Percentiles rank a stretch among this genome's conserved stretches.
phyloP scores from a whole-genome alignment of 2,329 filamentous ascomycete genomes.

The Trichoderma hamatum region DNA sequence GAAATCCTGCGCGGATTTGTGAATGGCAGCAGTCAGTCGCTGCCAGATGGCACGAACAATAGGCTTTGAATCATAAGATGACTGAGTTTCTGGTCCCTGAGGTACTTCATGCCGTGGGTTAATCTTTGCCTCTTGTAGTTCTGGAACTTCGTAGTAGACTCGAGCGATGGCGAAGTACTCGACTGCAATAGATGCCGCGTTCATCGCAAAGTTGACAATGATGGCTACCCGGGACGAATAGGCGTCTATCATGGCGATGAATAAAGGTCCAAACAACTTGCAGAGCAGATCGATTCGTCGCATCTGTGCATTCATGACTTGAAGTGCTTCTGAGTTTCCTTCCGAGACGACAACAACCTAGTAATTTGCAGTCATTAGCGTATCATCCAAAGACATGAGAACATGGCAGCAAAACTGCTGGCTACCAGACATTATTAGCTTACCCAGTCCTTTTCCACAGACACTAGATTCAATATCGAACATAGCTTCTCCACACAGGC shows the following conservation, averaged over 20 bases:
- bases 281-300: constrained; percentile 64
- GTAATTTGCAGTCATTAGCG: neutral
- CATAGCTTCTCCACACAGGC: constrained; percentile 71
- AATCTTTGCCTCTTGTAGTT: constrained; percentile 34
- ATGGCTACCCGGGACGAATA: constrained; percentile 54
- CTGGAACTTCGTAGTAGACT: constrained; percentile 36
- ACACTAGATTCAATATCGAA: constrained; percentile 65
- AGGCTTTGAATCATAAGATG: neutral
- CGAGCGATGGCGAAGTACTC: constrained; percentile 57
- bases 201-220: constrained; percentile 53
- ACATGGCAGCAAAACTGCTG: neutral
- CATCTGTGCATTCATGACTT: constrained; percentile 59
- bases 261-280: constrained; percentile 60
- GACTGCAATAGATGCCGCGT: constrained; percentile 49
- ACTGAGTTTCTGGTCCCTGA: neutral
- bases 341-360: constrained; percentile 39
- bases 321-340: constrained; percentile 14
- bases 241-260: constrained; percentile 56
- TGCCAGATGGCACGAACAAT: neutral
- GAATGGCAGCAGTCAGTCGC: neutral
- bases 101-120: neutral
- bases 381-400: neutral
- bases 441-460: constrained; percentile 74
- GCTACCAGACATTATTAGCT: neutral
- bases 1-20: constrained; percentile 13